Evolutionary conservation across 305 asterid species (phyloP), one percentile per base, ranked within the genome.

Genomic region (Fraxinus xanthoxyloides): DNA sequence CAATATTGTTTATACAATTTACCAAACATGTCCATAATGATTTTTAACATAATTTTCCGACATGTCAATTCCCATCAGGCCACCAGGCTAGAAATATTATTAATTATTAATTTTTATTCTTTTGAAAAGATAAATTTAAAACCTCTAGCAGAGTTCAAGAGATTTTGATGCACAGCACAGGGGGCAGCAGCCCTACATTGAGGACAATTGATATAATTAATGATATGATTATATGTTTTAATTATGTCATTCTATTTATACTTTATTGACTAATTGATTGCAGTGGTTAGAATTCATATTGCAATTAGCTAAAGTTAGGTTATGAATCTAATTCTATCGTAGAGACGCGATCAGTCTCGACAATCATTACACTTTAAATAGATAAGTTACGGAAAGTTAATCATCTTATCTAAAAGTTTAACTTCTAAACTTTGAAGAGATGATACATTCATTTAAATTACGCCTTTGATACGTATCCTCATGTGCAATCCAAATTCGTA

Each of bases 261-360:
- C 89, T 85, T 85, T 84, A 83, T 86, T 88, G 92, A 89, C 92
- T 84, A 86, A 85, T 85, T 84, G 86, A 89, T 88, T 86, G 85
- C 88, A 86, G 89, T 83, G 84, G 87, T 85, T 87, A 72, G 79
- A 84, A 10, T 85, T 63, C 84, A 9, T 48, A 40, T 36, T 72
- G 19, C 72, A 84, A 79, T 77, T 51, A 51, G 61, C 61, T 51
- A 51, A 51, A 51, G 61, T 51, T 51, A 17, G 61, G 61, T 51
- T 51, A 51, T 51, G 61, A 51, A 51, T 51, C 23, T 23, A 51
- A 51, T 51, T n/a, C 23, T 17, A 51, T 51, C 17, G 61, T 51
- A 17, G 23, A 17, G 23, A 17, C 61, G 17, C 17, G 46, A 7
- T 48, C 23, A 48, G 23, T 12, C 19, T 46, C n/a, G 56, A 13